These are phyloP conservation scores for Ramaria rubella DNA, from an alignment of 768 basidiomycete genomes.

Conservation along the genomic window DNA sequence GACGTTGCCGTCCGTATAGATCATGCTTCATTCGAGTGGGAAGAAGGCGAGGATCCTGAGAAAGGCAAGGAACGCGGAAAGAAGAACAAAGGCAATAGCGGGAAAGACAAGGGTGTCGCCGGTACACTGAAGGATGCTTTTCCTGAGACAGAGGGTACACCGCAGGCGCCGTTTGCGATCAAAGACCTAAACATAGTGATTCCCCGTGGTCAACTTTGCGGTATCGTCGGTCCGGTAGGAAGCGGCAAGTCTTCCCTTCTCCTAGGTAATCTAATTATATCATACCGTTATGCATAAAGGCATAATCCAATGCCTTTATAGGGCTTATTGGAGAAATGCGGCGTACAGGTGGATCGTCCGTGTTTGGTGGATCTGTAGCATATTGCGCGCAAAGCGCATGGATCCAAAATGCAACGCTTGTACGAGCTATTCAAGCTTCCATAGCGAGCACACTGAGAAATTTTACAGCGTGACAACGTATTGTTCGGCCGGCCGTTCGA, in stretches of 20 bases:
- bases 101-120: background rate
- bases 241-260: slow-evolving; percentile 44
- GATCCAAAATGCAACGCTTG: slow-evolving; percentile 66
- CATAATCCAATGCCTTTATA: no score
- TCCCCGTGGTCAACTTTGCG: slow-evolving; percentile 51
- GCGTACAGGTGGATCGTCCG: slow-evolving; percentile 41
- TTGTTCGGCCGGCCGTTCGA: slow-evolving; percentile 60
- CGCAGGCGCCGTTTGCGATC: slow-evolving; percentile 42
- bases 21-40: slow-evolving; percentile 64
- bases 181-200: slow-evolving; percentile 45
- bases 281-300: slow-evolving; percentile 28
- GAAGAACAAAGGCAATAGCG: slow-evolving; percentile 7
- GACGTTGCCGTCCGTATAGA: slow-evolving; percentile 43
- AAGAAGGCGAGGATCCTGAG: slow-evolving; percentile 23
- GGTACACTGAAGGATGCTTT: slow-evolving; percentile 14
- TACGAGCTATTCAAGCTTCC: slow-evolving; percentile 21
- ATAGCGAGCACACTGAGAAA: background rate
- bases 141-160: no score
- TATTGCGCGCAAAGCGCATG: slow-evolving; percentile 72
- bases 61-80: slow-evolving; percentile 14
- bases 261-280: slow-evolving; percentile 17
- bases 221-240: slow-evolving; percentile 64
- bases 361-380: slow-evolving; percentile 56
- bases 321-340: slow-evolving; percentile 71
- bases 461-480: slow-evolving; percentile 52